Base-by-base conservation (phyloP, 306 rosid species). In the Luffa aegyptiaca region DNA sequence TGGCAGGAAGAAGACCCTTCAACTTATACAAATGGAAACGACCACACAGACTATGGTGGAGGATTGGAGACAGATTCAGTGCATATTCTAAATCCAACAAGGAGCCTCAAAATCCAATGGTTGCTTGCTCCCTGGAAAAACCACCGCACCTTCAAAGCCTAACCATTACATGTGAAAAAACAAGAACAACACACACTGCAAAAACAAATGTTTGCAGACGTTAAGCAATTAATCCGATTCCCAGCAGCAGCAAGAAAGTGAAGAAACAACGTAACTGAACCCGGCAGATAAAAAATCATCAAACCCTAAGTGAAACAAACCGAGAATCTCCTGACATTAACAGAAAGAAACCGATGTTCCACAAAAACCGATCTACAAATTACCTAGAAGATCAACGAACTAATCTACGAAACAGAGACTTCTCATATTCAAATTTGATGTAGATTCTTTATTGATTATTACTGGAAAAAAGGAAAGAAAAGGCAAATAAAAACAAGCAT, bases 241-340 rank as follows among this genome's bases (percentile, higher is more conserved):
- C 57, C 56, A 70, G 56, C 13, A 69, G 53, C 33, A 42, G 53
- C 59, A 49, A 73, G 26, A 73, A 72, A 48, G 42, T 72, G 42
- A 45, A 51, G 1, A 69, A 69, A 69, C 11, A 49, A 31, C 11
- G 21, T 8, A 16, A 16, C 26, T 16, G 36, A 20, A 45, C 56
- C 49, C 55, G 9, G 1, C 55, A 70, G 37, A 70, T 74, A 31
- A 52, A 51, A 17, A 51, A 8, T 20, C 18, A 52, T 35, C 79
- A 53, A 75, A 75, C 79, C 79, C 79, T 75, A 75, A 74, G 10
- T 35, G 33, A 53, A 75, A 45, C 61, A 73, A 49, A 73, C 76
- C 78, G 61, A 49, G 61, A 73, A 52, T 56, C 79, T 17, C 48
- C 21, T 36, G 36, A 37, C 31, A 75, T 53, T 75, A 18, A 53